Base-by-base conservation (phyloP, 1,284 basidiomycete species). In the Ganoderma sinense region DNA sequence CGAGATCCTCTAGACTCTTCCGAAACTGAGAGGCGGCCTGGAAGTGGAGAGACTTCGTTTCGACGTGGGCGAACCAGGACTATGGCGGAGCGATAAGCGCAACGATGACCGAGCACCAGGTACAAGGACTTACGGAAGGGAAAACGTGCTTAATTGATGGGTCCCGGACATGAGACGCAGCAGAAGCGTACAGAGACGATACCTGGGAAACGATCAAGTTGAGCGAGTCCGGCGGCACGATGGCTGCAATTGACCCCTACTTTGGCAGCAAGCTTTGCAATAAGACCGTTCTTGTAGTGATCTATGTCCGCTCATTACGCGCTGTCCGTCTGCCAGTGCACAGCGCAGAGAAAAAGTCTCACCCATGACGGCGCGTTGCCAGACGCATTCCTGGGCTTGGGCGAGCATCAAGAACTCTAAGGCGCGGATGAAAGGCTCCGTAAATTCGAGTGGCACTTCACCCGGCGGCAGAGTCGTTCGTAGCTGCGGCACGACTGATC, bases 351-450 rank as follows among this genome's bases (percentile, higher is more conserved):
- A 59, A 26, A 31, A 23, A 31, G 48, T 77, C 80, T 77, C 78
- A 95, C 96, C 94, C 71, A 95, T 82, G 72, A 94, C 92, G 7
- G 96, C 97, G 75, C 94, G 90, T 79, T 98, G 97, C 97, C 97
- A 99, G 66, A 92, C 95, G 77, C 96, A 98, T 83, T 99, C 97
- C 77, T 99, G 97, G 0, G 97, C 97, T 82, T 99, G 96, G 0
- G 96, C 96, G 1, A 98, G 86, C 89, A 96, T 94, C 66, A 98
- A 86, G 73, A 84, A 88, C 75, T 94, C 88, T 29, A 99, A 78
- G 29, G 90, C 86, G 56, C 84, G 85, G 29, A 96, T 77, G 74
- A 93, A 91, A 0, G 87, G 78, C 45, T 84, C 81, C 0, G 90
- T 88, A 62, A 97, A 85, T 80, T 97, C 94, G 31, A 85, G 76